Percentiles rank a stretch among this genome's conserved stretches.
These are phyloP conservation scores for Prorocentrum cordatum DNA, from an alignment of 169 alveolate genomes.

Conservation along the genomic window DNA sequence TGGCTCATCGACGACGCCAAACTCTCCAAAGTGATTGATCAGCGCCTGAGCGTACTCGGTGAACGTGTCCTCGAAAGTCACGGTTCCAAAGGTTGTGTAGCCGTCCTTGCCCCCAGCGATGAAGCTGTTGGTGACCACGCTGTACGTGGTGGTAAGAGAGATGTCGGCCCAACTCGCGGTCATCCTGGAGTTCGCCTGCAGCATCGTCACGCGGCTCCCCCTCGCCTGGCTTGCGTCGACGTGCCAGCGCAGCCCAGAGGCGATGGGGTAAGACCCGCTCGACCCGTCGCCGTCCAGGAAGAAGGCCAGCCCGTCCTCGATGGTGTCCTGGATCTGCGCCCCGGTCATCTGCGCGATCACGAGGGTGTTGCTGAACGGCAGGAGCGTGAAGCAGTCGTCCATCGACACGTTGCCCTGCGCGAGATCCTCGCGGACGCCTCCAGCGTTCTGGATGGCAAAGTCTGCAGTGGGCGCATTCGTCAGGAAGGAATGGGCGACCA, in stretches of 20 bases:
- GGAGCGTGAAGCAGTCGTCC: background rate
- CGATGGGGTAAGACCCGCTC: background rate
- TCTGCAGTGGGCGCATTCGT: background rate
- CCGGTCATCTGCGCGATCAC: background rate
- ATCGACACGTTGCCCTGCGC: background rate
- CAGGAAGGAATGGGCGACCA: conserved; percentile 9
- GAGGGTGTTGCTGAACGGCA: background rate
- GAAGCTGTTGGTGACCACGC: conserved; percentile 4
- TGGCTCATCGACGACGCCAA: background rate
- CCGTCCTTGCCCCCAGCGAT: conserved; percentile 3
- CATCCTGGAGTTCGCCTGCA: background rate
- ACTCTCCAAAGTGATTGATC: background rate
- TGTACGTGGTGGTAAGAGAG: background rate
- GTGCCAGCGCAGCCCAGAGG: background rate
- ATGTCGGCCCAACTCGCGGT: background rate
- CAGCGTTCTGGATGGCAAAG: conserved; percentile 7
- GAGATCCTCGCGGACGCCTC: background rate
- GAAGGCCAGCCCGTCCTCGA: background rate
- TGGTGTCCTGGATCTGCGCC: background rate
- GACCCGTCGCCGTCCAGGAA: background rate
- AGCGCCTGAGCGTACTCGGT: conserved; percentile 5
- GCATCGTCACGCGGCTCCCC: background rate
- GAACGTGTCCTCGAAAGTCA: background rate
- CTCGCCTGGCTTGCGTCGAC: background rate
- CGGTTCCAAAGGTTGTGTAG: background rate